phyloP scores from a whole-genome alignment of 495 filamentous ascomycete genomes.

The Amorphotheca resinae region DNA sequence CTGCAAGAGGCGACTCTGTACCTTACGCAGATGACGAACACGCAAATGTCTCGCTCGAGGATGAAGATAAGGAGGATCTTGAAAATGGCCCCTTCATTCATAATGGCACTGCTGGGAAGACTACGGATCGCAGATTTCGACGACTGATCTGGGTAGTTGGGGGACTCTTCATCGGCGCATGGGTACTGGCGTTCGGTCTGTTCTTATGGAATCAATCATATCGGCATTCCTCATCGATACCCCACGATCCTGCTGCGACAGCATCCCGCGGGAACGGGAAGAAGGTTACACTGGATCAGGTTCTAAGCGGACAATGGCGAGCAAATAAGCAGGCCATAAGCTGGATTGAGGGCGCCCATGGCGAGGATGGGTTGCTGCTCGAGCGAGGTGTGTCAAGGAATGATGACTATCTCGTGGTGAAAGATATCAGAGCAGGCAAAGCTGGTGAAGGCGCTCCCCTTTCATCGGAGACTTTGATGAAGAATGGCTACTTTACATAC shows the following conservation, averaged over 20 bases:
- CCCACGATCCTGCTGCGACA: conserved; percentile 58
- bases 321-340: conserved; percentile 57
- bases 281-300: conserved; percentile 68
- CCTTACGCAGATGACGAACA: conserved; percentile 13
- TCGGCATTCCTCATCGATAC: conserved; percentile 42
- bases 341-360: conserved; percentile 78
- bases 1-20: conserved; percentile 8
- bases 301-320: conserved; percentile 60
- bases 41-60: conserved; percentile 18
- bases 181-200: conserved; percentile 64
- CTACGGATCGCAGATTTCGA: conserved; percentile 48
- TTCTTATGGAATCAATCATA: conserved; percentile 59
- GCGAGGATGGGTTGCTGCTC: conserved; percentile 76
- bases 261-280: conserved; percentile 54
- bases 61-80: conserved; percentile 31
- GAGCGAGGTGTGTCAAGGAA: conserved; percentile 44
- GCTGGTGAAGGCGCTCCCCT: conserved; percentile 26
- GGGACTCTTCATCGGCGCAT: conserved; percentile 56
- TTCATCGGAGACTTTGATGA: conserved; percentile 59
- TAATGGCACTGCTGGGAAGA: conserved; percentile 20
- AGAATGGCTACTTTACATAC: conserved; percentile 47
- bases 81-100: conserved; percentile 26
- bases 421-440: conserved; percentile 57
- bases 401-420: conserved; percentile 69
- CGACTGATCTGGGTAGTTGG: conserved; percentile 56